These are phyloP conservation scores for Sphagnurus paluster DNA, from an alignment of 1,284 basidiomycete species.

Conservation along the genomic window DNA sequence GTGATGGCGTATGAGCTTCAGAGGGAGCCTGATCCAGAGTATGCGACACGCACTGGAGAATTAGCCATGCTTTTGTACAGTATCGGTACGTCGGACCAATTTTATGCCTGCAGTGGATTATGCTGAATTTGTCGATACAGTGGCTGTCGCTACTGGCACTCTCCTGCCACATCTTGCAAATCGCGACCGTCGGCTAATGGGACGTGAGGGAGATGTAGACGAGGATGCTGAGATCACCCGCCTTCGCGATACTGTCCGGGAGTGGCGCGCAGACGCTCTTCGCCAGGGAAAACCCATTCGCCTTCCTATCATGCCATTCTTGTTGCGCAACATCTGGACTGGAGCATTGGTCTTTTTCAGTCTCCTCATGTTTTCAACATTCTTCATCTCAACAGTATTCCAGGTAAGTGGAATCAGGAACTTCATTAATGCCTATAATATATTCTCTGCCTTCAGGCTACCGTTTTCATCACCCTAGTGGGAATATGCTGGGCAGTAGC, in stretches of 20 bases:
- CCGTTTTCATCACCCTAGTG: slow-evolving; percentile 77
- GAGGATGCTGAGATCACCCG: slow-evolving; percentile 72
- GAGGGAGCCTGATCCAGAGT: slow-evolving; percentile 73
- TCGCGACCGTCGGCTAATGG: slow-evolving; percentile 76
- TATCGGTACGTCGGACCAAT: slow-evolving; percentile 63
- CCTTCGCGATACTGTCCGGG: slow-evolving; percentile 67
- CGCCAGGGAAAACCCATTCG: slow-evolving; percentile 68
- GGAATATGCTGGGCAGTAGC: slow-evolving; percentile 95
- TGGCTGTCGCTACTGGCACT: slow-evolving; percentile 83
- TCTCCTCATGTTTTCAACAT: slow-evolving; percentile 76
- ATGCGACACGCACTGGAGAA: slow-evolving; percentile 85
- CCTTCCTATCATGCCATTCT: slow-evolving; percentile 84
- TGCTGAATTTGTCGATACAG: slow-evolving; percentile 37
- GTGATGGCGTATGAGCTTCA: slow-evolving; percentile 81
- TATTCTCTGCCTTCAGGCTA: slow-evolving; percentile 56
- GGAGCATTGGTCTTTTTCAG: slow-evolving; percentile 81
- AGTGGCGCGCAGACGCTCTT: slow-evolving; percentile 83
- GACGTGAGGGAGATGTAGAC: slow-evolving; percentile 67
- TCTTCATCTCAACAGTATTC: slow-evolving; percentile 77
- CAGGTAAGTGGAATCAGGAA: slow-evolving; percentile 43
- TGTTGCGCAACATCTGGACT: slow-evolving; percentile 91
- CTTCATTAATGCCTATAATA: background rate
- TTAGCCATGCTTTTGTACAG: slow-evolving; percentile 91
- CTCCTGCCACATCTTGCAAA: slow-evolving; percentile 81
- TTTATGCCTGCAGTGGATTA: slow-evolving; percentile 1